Percentiles rank a stretch among this genome's conserved stretches.
Conservation (phyloP, 2,329 filamentous ascomycete genomes). For the Pseudogymnoascus sp. region DNA sequence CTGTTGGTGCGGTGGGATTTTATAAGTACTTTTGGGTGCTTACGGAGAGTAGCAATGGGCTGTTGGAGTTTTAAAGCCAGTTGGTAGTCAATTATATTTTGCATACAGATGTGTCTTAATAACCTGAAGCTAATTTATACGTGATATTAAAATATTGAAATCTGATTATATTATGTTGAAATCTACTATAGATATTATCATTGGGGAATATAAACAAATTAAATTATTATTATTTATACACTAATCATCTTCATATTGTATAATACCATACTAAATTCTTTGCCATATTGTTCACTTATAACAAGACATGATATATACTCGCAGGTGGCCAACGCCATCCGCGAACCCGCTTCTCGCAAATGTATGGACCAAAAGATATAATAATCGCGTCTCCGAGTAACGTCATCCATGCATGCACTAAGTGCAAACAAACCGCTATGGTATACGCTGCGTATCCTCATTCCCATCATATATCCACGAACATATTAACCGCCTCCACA, state of each 20-base stretch:
- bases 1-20: conserved; percentile 64
- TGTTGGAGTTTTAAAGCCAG: conserved; percentile 30
- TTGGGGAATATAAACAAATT: not conserved
- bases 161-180: too few species aligned
- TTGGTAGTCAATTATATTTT: not conserved
- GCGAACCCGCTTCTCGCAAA: not conserved
- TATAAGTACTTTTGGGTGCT: conserved; percentile 63
- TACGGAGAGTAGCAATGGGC: conserved; percentile 55
- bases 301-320: not conserved
- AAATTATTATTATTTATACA: not conserved
- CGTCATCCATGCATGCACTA: not conserved
- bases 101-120: not conserved
- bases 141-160: not conserved
- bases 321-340: not conserved
- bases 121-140: not conserved
- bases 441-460: not conserved
- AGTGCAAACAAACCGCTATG: not conserved
- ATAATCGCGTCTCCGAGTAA: not conserved
- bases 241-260: not conserved
- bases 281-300: not conserved
- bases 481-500: not conserved
- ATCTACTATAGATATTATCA: not conserved
- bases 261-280: not conserved
- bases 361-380: not conserved
- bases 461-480: not conserved